These are phyloP conservation scores for Pharus latifolius DNA, from an alignment of 176 grass and related monocot genomes.

Conservation along the genomic window DNA sequence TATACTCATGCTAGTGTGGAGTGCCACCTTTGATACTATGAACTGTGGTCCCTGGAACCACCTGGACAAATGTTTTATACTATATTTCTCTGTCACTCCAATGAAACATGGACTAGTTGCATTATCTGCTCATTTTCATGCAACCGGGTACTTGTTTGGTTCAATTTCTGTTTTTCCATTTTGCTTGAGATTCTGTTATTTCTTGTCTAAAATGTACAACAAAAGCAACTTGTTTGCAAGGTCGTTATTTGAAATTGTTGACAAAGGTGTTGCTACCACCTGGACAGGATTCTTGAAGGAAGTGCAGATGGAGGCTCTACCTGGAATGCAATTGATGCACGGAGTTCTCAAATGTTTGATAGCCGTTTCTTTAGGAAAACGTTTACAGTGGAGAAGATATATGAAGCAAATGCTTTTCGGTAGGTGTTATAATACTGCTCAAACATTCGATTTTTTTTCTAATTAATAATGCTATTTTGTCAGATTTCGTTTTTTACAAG, in stretches of 20 bases:
- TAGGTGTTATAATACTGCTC: slow-evolving; percentile 17
- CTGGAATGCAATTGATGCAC: slow-evolving; percentile 55
- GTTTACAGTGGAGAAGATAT: slow-evolving; percentile 43
- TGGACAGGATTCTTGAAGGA: slow-evolving; percentile 86
- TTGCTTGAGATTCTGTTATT: too few relatives aligned
- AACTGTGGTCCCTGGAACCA: background rate
- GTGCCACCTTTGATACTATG: background rate
- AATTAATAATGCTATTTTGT: slow-evolving; percentile 1
- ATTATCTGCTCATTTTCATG: background rate
- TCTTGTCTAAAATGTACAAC: too few relatives aligned
- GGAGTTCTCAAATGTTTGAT: slow-evolving; percentile 53
- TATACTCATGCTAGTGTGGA: background rate
- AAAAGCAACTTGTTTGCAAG: background rate
- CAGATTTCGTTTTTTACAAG: slow-evolving; percentile 65
- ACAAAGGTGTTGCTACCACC: background rate
- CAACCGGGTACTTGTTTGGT: background rate
- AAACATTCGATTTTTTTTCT: background rate
- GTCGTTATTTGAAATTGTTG: background rate
- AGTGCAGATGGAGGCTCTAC: slow-evolving; percentile 56
- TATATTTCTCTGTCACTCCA: background rate
- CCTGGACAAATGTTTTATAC: background rate
- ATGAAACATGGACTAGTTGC: background rate
- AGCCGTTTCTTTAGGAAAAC: slow-evolving; percentile 61
- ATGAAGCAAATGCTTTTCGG: slow-evolving; percentile 52
- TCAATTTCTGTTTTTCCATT: background rate